Evolutionary conservation across 441 rosid species (phyloP), one percentile per base, ranked within the genome.

Genomic region (Aquilaria agallochum): DNA sequence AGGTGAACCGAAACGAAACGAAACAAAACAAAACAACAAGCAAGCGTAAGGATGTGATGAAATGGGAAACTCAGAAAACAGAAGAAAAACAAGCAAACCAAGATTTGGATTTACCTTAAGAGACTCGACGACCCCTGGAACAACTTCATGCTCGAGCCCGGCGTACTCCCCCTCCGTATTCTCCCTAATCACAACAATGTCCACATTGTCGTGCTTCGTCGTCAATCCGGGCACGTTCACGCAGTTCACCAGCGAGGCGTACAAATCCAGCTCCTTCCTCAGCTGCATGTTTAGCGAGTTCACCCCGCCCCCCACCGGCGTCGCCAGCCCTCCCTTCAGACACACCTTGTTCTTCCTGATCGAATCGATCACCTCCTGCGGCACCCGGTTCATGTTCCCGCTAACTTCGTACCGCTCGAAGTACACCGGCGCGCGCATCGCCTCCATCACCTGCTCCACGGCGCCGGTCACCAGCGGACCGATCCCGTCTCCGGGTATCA

Each of bases 261-360:
- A 89, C 64, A 92, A 78, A 69, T 92, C 95, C 13, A 89, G 88
- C 80, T 92, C 98, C 65, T 71, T 84, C 74, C 98, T 80, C 31
- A 89, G 68, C 84, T 86, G 90, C 55, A 92, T 73, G 45, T 89
- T 92, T 50, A 89, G 68, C 45, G 95, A 89, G 57, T 86, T 89
- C 44, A 89, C 95, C n/a, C 96, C 96, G n/a, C 96, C 96, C 0
- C 96, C 96, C 63, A 89, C 80, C 1, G 98, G 96, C 27, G 98
- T 92, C 66, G 65, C 74, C 45, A 92, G 68, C 56, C 95, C 95
- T 13, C 98, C 95, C 63, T 89, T 89, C 73, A 92, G 58, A 67
- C 96, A 89, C 14, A 89, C 96, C 72, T 89, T 92, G 50, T 92
- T 92, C 85, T 76, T 84, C 87, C 55, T 72, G 31, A 92, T 90